phyloP scores from a whole-genome alignment of 176 grass and related monocot species.

The Triticum dicoccoides region DNA sequence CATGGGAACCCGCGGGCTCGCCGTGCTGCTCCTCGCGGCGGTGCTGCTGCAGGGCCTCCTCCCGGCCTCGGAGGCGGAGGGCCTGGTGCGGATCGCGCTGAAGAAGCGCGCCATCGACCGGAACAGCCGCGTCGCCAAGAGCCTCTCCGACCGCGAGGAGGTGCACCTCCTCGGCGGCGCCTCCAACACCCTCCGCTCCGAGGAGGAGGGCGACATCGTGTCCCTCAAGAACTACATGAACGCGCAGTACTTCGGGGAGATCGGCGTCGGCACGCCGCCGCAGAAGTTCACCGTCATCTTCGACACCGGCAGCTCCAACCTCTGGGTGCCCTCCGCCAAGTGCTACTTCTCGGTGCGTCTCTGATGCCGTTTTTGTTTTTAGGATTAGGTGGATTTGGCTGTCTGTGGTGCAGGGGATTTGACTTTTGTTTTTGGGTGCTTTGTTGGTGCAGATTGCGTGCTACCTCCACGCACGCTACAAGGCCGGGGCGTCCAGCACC shows the following conservation, averaged over 20 bases:
- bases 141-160: slow-evolving; percentile 39
- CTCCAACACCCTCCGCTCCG: slow-evolving; percentile 17
- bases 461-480: slow-evolving; percentile 91
- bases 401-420: not conserved
- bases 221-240: slow-evolving; percentile 98
- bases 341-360: slow-evolving; percentile 89
- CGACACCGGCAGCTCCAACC: slow-evolving; percentile 97
- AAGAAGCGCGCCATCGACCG: slow-evolving; percentile 57
- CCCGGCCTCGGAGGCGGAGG: slow-evolving; percentile 38
- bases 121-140: slow-evolving; percentile 42
- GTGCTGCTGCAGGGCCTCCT: slow-evolving; percentile 46
- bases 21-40: slow-evolving; percentile 40
- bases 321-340: slow-evolving; percentile 89
- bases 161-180: not conserved
- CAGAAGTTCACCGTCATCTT: slow-evolving; percentile 99
- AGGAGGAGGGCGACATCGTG: slow-evolving; percentile 51
- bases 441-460: slow-evolving; percentile 73
- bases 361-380: not conserved
- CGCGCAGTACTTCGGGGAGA: slow-evolving; percentile 97
- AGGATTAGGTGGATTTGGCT: not conserved
- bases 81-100: slow-evolving; percentile 61
- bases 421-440: not conserved
- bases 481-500: slow-evolving; percentile 68
- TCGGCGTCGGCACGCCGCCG: slow-evolving; percentile 65
- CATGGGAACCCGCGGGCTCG: slow-evolving; percentile 52